Conservation (phyloP, 176 grass and related monocot genomes). For the Bromus sterilis region DNA sequence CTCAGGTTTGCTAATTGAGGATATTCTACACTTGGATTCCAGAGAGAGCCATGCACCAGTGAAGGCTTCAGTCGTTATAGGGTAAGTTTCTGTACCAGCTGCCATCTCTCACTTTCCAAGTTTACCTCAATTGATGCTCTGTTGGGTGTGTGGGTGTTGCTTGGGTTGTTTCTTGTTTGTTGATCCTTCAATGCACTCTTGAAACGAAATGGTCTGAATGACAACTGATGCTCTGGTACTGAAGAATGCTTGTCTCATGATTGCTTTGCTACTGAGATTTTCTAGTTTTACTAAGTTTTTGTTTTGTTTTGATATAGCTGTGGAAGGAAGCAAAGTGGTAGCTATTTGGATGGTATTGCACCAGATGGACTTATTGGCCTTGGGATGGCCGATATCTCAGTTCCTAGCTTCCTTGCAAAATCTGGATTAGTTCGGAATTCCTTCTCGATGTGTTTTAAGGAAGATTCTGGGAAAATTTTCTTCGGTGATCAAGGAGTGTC, state of each 20-base stretch:
- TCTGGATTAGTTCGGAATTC: conserved; percentile 74
- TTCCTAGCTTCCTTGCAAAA: conserved; percentile 92
- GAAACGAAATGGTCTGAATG: not conserved
- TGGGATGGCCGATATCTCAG: conserved; percentile 78
- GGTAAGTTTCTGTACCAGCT: conserved; percentile 39
- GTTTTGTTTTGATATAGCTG: conserved; percentile 47
- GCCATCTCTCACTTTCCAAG: not conserved
- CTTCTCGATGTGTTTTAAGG: conserved; percentile 88
- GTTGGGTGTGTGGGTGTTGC: too few relatives aligned
- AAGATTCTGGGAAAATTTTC: conserved; percentile 90
- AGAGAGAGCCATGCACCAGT: conserved; percentile 44
- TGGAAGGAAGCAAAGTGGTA: conserved; percentile 89
- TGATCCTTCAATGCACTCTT: not conserved
- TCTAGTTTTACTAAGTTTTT: conserved; percentile 1
- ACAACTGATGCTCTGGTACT: not conserved
- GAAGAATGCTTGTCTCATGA: not conserved
- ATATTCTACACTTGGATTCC: conserved; percentile 70
- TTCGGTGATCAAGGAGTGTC: conserved; percentile 81
- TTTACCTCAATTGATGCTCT: too few relatives aligned
- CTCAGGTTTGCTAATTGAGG: conserved; percentile 86
- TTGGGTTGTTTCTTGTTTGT: too few relatives aligned
- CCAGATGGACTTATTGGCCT: conserved; percentile 96
- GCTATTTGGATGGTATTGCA: conserved; percentile 85
- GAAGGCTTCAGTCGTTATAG: conserved; percentile 86
- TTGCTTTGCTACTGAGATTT: conserved; percentile 3